A percentile compares a stretch with the other conserved stretches of the same genome.
phyloP scores from a whole-genome alignment of 345 rosid species.

The Eucalyptus coolabah region DNA sequence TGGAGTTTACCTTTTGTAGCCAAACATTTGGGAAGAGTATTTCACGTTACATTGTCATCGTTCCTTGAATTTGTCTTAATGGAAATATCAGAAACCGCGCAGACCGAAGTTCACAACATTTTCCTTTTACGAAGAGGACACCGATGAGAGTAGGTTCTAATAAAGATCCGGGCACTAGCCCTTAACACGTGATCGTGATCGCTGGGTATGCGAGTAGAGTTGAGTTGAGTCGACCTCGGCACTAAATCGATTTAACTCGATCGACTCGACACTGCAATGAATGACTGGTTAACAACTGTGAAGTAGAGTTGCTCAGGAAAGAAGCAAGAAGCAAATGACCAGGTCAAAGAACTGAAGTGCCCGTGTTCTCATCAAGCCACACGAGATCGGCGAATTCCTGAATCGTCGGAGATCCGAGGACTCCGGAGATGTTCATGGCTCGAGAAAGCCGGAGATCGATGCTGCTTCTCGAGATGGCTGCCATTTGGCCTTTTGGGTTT shows the following conservation, averaged over 20 bases:
- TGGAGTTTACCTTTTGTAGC: not conserved
- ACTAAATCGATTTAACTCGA: not conserved
- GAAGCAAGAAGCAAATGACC: not conserved
- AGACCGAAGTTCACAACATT: not conserved
- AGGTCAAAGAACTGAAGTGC: not conserved
- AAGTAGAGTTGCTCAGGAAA: not conserved
- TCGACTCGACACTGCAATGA: not conserved
- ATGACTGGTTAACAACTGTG: not conserved
- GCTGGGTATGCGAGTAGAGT: not conserved
- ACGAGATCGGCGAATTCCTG: not conserved
- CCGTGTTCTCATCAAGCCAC: not conserved
- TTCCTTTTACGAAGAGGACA: not conserved
- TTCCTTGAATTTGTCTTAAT: not conserved
- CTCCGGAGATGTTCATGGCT: not conserved
- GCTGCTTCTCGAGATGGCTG: not conserved
- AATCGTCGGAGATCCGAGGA: not conserved
- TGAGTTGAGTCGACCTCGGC: not conserved
- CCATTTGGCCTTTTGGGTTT: not conserved
- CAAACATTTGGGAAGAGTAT: not conserved
- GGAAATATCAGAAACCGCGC: not conserved
- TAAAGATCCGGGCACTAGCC: not conserved
- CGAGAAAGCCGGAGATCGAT: not conserved
- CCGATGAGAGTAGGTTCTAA: not conserved
- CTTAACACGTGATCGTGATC: not conserved
- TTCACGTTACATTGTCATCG: not conserved